phyloP scores from a whole-genome alignment of 148 eudicot species.

The Diospyros kaki region DNA sequence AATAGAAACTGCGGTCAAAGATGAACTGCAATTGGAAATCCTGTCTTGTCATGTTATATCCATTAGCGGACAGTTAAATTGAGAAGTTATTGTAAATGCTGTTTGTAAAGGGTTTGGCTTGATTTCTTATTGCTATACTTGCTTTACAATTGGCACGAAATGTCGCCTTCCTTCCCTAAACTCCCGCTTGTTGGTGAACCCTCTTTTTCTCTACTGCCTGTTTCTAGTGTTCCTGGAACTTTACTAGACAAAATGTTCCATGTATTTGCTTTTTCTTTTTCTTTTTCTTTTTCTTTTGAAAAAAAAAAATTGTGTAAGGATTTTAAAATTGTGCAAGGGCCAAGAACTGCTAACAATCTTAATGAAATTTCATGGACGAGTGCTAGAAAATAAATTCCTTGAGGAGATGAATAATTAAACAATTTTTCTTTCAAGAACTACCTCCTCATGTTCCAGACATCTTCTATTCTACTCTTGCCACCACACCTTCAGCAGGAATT shows the following conservation, averaged over 20 bases:
- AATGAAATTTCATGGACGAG: background rate
- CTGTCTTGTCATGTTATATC: no score
- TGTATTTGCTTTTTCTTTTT: background rate
- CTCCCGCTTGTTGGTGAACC: background rate
- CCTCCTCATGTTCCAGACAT: background rate
- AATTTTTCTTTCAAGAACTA: background rate
- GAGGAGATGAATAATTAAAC: background rate
- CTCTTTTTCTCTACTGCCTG: background rate
- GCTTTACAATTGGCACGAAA: background rate
- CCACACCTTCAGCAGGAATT: background rate
- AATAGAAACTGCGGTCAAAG: no score
- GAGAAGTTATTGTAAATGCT: background rate
- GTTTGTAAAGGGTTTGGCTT: background rate
- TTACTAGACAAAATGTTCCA: background rate
- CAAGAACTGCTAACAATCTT: background rate
- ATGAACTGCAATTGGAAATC: no score
- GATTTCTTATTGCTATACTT: background rate
- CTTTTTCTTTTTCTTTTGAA: background rate
- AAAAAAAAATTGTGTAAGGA: background rate
- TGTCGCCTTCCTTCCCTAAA: background rate
- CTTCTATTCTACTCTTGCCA: conserved; percentile 6
- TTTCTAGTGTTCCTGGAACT: background rate
- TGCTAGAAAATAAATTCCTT: background rate
- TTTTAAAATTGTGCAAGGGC: background rate
- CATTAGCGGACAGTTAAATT: background rate